phyloP scores from a whole-genome alignment of 1,284 basidiomycete genomes.

The Anthracocystis panici-leucophaei region DNA sequence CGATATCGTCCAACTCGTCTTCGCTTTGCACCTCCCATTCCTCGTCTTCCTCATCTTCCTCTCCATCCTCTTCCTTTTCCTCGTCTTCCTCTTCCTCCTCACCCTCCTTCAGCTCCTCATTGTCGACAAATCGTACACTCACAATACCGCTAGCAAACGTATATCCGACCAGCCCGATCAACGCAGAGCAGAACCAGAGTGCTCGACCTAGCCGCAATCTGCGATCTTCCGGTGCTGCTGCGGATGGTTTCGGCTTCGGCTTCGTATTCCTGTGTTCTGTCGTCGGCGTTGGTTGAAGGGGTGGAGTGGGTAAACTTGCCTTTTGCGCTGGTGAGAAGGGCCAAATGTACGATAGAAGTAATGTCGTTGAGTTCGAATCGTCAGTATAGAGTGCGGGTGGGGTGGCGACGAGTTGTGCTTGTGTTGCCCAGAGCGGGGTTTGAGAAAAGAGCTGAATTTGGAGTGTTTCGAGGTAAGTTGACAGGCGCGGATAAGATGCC shows the following conservation, averaged over 20 bases:
- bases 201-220: conserved; percentile 47
- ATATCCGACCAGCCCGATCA: conserved; percentile 57
- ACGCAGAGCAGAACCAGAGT: conserved; percentile 53
- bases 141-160: conserved; percentile 62
- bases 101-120: conserved; percentile 23
- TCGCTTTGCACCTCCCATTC: conserved; percentile 25
- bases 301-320: conserved; percentile 32
- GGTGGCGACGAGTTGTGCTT: conserved; percentile 8
- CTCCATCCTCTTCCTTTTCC: conserved; percentile 15
- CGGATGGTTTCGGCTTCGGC: conserved; percentile 1
- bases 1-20: conserved; percentile 20
- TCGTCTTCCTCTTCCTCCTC: conserved; percentile 31
- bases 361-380: neutral
- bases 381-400: conserved; percentile 3
- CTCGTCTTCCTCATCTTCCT: conserved; percentile 10
- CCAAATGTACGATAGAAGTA: conserved; percentile 30
- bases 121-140: conserved; percentile 47
- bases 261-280: neutral
- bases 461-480: conserved; percentile 21
- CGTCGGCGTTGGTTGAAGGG: neutral
- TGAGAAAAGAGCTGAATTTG: conserved; percentile 31
- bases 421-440: conserved; percentile 8
- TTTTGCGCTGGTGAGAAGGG: conserved; percentile 22
- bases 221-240: conserved; percentile 22
- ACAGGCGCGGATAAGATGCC: conserved; percentile 34